Conservation (phyloP, 257 asterid genomes). For the Schizonepeta tenuifolia region DNA sequence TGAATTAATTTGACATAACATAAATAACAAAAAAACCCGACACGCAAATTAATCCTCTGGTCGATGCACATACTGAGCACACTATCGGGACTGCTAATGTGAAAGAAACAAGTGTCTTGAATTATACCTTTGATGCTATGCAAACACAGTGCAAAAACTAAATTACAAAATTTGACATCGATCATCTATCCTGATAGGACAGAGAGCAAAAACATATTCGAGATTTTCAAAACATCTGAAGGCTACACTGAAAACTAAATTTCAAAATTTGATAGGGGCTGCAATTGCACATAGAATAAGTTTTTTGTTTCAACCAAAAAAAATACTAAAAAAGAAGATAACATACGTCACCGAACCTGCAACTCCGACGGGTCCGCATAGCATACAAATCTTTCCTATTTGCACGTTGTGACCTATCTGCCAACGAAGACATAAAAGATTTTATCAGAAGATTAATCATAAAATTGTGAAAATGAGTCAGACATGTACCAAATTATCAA, state of each 20-base stretch:
- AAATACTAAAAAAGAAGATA: constrained; percentile 6
- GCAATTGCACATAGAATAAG: constrained; percentile 4
- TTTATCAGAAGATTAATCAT: constrained; percentile 15
- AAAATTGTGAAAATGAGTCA: constrained; percentile 25
- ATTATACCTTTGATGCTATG: constrained; percentile 68
- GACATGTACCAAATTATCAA: constrained; percentile 96
- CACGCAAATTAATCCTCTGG: background rate
- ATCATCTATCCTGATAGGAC: constrained; percentile 69
- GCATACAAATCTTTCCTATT: constrained; percentile 72
- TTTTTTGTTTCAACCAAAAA: constrained; percentile 5
- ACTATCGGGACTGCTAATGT: constrained; percentile 4
- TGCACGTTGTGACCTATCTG: constrained; percentile 93
- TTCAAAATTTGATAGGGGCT: constrained; percentile 16
- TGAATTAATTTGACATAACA: background rate
- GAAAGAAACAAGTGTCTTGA: background rate
- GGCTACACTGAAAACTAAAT: constrained; percentile 29
- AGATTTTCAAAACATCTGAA: constrained; percentile 21
- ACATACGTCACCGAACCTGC: constrained; percentile 91
- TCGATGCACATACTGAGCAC: background rate
- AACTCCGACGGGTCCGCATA: constrained; percentile 92
- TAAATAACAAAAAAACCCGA: background rate
- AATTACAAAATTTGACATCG: constrained; percentile 80
- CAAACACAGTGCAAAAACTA: constrained; percentile 73
- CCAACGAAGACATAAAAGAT: constrained; percentile 34
- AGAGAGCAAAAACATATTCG: constrained; percentile 11